Percentiles rank a stretch among this genome's conserved stretches.
Evolutionary conservation across 129 eudicot genomes (phyloP).

Genomic region (Pseudognaphalium luteoalbum): DNA sequence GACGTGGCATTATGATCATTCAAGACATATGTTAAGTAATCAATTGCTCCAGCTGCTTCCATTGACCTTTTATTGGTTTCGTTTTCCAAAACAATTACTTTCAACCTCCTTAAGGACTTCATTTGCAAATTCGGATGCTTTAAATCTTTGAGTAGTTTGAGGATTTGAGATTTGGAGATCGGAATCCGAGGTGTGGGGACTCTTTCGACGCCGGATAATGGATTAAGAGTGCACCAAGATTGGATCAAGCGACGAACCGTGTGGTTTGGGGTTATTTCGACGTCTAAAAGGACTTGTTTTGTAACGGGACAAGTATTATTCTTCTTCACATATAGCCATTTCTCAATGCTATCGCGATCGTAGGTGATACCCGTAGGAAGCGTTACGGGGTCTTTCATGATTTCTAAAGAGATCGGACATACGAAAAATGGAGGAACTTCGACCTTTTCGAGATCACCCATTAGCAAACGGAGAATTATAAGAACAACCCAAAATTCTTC

Average conservation of each 20-base stretch:
- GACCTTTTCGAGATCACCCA: conserved; percentile 38
- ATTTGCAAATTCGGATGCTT: conserved; percentile 29
- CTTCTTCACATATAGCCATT: conserved; percentile 50
- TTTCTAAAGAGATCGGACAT: conserved; percentile 64
- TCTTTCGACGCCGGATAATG: conserved; percentile 52
- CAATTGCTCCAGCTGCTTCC: conserved; percentile 47
- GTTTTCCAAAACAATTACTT: conserved; percentile 44
- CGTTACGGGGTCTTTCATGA: conserved; percentile 74
- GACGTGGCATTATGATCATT: not conserved
- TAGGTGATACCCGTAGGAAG: conserved; percentile 61
- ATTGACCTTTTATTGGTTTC: conserved; percentile 50
- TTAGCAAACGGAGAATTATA: not conserved
- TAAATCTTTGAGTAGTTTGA: conserved; percentile 52
- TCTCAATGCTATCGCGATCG: conserved; percentile 63
- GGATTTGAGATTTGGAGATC: conserved; percentile 40
- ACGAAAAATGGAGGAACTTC: conserved; percentile 61
- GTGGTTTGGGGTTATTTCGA: conserved; percentile 55
- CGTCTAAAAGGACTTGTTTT: conserved; percentile 37
- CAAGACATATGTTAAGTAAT: conserved; percentile 40
- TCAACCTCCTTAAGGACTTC: conserved; percentile 38
- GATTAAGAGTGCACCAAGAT: conserved; percentile 65
- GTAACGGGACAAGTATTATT: conserved; percentile 58
- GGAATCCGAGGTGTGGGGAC: conserved; percentile 54
- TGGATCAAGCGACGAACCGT: conserved; percentile 59
- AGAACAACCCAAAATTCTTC: not conserved